A percentile compares a stretch with the other conserved stretches of the same genome.
phyloP scores from a whole-genome alignment of 768 basidiomycete genomes.

The Tephrocybe rancida region DNA sequence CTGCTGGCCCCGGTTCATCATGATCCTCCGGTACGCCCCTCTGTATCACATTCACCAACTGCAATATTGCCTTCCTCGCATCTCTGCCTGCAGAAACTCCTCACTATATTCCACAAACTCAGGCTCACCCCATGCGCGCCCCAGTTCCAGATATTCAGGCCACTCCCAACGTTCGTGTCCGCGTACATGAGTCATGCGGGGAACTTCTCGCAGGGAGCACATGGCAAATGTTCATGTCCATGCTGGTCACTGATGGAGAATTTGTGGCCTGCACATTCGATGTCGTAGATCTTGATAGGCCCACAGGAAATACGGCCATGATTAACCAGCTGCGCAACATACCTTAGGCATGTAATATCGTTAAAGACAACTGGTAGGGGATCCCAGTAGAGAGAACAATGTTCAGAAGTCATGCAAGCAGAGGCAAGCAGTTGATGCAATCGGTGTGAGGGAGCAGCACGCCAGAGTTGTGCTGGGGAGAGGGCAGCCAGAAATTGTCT shows the following conservation, averaged over 20 bases:
- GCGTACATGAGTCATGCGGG: conserved; percentile 64
- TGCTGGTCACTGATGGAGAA: conserved; percentile 78
- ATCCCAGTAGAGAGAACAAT: conserved; percentile 87
- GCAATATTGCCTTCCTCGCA: conserved; percentile 65
- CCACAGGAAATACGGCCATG: conserved; percentile 74
- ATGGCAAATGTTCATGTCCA: conserved; percentile 70
- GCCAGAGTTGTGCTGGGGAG: conserved; percentile 75
- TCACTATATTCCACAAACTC: conserved; percentile 74
- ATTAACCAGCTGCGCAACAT: conserved; percentile 60
- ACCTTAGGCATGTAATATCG: conserved; percentile 74
- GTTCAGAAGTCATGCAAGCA: conserved; percentile 72
- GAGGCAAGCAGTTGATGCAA: conserved; percentile 63
- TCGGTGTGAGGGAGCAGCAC: conserved; percentile 77
- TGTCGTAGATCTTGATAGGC: conserved; percentile 78
- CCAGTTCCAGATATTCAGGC: conserved; percentile 75
- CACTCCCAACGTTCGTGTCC: conserved; percentile 59
- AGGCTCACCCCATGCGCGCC: conserved; percentile 73
- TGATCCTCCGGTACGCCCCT: conserved; percentile 50
- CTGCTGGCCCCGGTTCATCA: conserved; percentile 29
- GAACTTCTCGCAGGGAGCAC: conserved; percentile 74
- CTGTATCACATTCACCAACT: conserved; percentile 61
- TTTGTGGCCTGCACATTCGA: conserved; percentile 68
- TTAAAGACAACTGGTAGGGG: conserved; percentile 83
- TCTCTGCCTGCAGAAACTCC: conserved; percentile 56
- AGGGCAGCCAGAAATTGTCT: conserved; percentile 86